A percentile compares a stretch with the other conserved stretches of the same genome.
Conservation (phyloP, 305 asterid genomes). For the Caryopteris hybrid region DNA sequence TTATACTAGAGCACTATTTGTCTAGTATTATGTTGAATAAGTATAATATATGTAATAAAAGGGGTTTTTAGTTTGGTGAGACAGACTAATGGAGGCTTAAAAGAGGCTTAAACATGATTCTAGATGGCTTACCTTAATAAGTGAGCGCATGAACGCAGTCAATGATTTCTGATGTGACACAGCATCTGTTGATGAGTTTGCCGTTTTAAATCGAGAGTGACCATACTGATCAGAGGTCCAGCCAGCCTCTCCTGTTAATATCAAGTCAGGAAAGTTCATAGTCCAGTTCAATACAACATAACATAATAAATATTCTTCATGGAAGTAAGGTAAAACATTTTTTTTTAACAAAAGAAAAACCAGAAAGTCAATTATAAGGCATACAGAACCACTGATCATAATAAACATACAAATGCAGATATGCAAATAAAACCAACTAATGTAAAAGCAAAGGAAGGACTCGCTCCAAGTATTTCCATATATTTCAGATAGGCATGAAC, state of each 20-base stretch:
- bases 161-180: constrained; percentile 68
- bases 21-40: background rate
- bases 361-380: background rate
- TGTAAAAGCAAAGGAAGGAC: constrained; percentile 26
- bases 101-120: background rate
- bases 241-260: constrained; percentile 79
- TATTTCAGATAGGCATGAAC: background rate
- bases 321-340: background rate
- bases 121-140: constrained; percentile 54
- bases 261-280: constrained; percentile 28
- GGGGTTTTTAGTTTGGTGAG: no score
- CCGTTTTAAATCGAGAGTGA: constrained; percentile 73
- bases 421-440: constrained; percentile 7
- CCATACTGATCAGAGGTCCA: constrained; percentile 97
- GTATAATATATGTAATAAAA: background rate
- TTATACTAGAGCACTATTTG: background rate
- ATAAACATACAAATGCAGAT: background rate
- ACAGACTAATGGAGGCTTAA: no score
- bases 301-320: no score
- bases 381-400: background rate
- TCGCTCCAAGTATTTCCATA: constrained; percentile 35
- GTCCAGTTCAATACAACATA: no score
- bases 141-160: constrained; percentile 92
- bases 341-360: background rate
- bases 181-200: constrained; percentile 53